These are phyloP conservation scores for Penicillium sp. DNA, from an alignment of 2,329 filamentous ascomycete genomes.

Conservation along the genomic window DNA sequence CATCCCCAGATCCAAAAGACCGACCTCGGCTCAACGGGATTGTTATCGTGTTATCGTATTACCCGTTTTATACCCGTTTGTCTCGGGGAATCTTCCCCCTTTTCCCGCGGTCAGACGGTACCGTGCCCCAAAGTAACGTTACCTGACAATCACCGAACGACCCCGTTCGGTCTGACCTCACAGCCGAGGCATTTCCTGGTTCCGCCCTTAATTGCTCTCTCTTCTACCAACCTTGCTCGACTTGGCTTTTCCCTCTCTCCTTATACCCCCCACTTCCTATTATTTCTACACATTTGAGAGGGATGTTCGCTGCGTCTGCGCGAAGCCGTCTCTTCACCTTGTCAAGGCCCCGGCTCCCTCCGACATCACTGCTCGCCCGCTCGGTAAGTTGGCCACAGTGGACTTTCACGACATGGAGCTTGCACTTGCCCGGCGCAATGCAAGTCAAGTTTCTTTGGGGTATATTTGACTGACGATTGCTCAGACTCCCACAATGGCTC, in stretches of 20 bases:
- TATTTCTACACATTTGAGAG: conserved; percentile 21
- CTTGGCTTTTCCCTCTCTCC: conserved; percentile 11
- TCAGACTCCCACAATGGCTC: conserved; percentile 38
- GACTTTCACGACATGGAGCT: conserved; percentile 1
- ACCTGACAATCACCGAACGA: conserved; percentile 4
- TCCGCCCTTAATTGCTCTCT: conserved; percentile 9
- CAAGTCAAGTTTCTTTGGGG: background rate
- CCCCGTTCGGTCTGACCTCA: background rate
- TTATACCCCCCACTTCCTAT: conserved; percentile 5
- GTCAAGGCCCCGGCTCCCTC: conserved; percentile 35
- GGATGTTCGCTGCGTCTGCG: conserved; percentile 43
- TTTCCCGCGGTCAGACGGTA: conserved; percentile 4
- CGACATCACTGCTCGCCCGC: conserved; percentile 32
- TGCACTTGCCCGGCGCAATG: background rate
- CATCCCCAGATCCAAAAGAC: conserved; percentile 3
- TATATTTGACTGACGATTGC: conserved; percentile 9
- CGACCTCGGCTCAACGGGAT: background rate
- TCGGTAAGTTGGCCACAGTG: conserved; percentile 25
- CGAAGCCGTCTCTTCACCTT: conserved; percentile 41
- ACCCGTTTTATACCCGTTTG: conserved; percentile 1
- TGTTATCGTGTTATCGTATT: conserved; percentile 2
- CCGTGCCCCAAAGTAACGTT: conserved; percentile 7
- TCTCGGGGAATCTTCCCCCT: conserved; percentile 3
- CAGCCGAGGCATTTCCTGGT: conserved; percentile 20
- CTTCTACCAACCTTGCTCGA: conserved; percentile 8